Conservation (phyloP, 2,329 filamentous ascomycete genomes). For the Colletotrichum navitas region DNA sequence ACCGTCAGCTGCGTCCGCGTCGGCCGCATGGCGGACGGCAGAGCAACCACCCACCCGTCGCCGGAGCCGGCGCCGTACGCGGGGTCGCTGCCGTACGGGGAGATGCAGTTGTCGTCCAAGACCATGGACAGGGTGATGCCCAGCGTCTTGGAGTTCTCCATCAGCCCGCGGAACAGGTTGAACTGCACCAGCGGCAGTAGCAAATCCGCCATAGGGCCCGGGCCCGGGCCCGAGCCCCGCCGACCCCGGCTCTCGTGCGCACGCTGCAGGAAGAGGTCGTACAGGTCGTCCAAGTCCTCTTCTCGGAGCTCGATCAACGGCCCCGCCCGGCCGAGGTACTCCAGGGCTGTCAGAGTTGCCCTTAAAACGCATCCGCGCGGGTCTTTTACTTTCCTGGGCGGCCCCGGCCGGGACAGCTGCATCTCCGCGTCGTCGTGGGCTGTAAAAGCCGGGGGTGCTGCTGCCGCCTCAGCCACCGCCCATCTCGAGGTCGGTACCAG, state of each 20-base stretch:
- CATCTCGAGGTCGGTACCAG: neutral
- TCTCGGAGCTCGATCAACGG: slow-evolving; percentile 5
- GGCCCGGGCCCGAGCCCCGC: neutral
- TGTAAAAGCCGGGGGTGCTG: neutral
- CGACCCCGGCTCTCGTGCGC: neutral
- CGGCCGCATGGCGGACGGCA: slow-evolving; percentile 41
- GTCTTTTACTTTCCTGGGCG: neutral
- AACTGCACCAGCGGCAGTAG: slow-evolving; percentile 33
- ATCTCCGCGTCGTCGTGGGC: neutral
- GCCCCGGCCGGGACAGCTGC: neutral
- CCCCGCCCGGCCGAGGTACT: slow-evolving; percentile 18
- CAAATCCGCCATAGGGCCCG: slow-evolving; percentile 21
- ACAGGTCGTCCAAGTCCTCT: slow-evolving; percentile 30
- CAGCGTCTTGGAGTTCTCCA: slow-evolving; percentile 21
- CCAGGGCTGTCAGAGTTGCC: slow-evolving; percentile 18
- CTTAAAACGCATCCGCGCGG: neutral
- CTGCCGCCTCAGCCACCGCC: neutral
- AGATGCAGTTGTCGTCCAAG: slow-evolving; percentile 38
- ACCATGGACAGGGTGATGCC: slow-evolving; percentile 38
- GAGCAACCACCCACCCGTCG: neutral
- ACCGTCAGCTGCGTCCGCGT: slow-evolving; percentile 48
- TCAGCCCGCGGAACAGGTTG: slow-evolving; percentile 21
- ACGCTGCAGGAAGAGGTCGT: slow-evolving; percentile 25
- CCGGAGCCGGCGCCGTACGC: neutral
- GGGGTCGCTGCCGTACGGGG: slow-evolving; percentile 39